A percentile compares a stretch with the other conserved stretches of the same genome.
Evolutionary conservation across 108 stramenopile genomes (phyloP).

Genomic region (Skeletonema marinoi): DNA sequence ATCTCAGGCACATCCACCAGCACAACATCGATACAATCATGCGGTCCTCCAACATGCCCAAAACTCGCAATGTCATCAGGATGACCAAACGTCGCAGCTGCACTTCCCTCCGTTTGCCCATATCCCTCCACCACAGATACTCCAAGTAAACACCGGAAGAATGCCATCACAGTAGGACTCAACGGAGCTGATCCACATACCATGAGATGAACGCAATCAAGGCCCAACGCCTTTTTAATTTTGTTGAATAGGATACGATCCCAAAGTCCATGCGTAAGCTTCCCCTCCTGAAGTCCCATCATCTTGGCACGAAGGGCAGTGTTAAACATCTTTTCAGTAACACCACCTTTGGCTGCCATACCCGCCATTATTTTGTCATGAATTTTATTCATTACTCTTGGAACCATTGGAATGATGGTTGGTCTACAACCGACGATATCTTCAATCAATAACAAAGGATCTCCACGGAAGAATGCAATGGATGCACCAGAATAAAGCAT

Average conservation of each 20-base stretch:
- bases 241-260: constrained; percentile 93
- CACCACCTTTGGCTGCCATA: constrained; percentile 83
- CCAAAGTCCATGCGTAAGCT: constrained; percentile 82
- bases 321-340: constrained; percentile 89
- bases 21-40: constrained; percentile 79
- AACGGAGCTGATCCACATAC: constrained; percentile 94
- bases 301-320: constrained; percentile 89
- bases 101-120: constrained; percentile 96
- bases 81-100: constrained; percentile 67
- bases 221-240: constrained; percentile 88
- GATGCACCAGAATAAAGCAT: constrained; percentile 72
- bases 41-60: constrained; percentile 95
- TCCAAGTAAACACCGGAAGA: constrained; percentile 90
- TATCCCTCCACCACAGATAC: constrained; percentile 95
- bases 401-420: constrained; percentile 88
- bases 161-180: constrained; percentile 85
- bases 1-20: constrained; percentile 94
- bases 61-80: constrained; percentile 77
- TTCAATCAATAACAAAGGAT: constrained; percentile 79
- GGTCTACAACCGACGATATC: constrained; percentile 92
- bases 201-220: constrained; percentile 87
- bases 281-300: constrained; percentile 59
- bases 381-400: constrained; percentile 94
- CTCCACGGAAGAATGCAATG: constrained; percentile 89
- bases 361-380: constrained; percentile 92